Conservation (phyloP, 108 stramenopile genomes). For the Hondaea fermentalgiana region DNA sequence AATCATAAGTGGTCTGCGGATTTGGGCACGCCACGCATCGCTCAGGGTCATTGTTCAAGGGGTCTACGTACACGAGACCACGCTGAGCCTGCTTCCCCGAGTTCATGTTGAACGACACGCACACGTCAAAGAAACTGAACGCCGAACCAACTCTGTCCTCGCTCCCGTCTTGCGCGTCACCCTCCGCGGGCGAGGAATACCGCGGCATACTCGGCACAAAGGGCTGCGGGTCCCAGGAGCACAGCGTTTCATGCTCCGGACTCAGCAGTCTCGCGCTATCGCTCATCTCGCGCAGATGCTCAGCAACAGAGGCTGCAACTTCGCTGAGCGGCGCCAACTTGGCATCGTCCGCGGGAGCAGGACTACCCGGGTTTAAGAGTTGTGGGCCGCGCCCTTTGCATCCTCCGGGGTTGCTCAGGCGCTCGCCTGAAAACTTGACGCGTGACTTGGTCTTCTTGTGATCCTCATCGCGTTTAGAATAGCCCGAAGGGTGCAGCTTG, state of each 20-base stretch:
- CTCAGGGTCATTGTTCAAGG: not conserved
- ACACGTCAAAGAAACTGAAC: not conserved
- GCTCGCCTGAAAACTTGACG: not conserved
- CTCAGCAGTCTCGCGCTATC: not conserved
- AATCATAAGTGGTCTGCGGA: not conserved
- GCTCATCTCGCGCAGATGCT: not conserved
- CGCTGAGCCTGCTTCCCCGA: not conserved
- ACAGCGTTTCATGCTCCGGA: not conserved
- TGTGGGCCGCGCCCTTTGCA: not conserved
- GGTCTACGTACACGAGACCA: not conserved
- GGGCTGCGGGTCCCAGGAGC: slow-evolving; percentile 6
- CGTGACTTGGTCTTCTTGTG: not conserved
- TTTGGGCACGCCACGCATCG: not conserved
- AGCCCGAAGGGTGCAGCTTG: no score
- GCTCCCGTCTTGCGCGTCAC: not conserved
- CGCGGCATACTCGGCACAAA: not conserved
- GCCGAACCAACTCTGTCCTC: not conserved
- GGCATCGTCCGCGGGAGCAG: not conserved
- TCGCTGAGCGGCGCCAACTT: not conserved
- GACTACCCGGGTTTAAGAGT: not conserved
- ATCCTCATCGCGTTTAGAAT: no score
- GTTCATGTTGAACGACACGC: not conserved
- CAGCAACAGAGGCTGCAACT: not conserved
- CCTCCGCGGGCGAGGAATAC: not conserved
- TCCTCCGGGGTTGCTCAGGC: not conserved